Base-by-base conservation (phyloP, 306 rosid genomes). In the Vicia villosa region DNA sequence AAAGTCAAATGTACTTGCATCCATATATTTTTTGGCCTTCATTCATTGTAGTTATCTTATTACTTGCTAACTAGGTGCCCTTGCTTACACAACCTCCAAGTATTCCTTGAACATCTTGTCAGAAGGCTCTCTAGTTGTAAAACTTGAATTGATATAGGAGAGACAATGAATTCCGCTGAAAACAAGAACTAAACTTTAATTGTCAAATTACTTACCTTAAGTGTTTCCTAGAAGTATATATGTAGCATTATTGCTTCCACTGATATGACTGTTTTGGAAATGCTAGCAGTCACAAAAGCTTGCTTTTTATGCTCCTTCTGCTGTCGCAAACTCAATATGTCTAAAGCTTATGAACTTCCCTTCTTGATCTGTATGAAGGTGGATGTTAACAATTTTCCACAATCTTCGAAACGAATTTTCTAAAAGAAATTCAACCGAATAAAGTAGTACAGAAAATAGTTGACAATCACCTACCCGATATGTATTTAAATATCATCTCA, bases 271-370 rank as follows among this genome's bases (percentile, higher is more conserved):
- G 1, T 69, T 45, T 26, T 45, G 30, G 63, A 38, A 38, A 21
- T 9, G 26, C 30, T 24, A 15, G 37, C 11, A 30, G 14, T 68
- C 21, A 77, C 51, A 45, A 43, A n/a, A 67, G 59, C 71, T 72
- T 74, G 84, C 93, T 66, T 77, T 82, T 4, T 58, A 43, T 2
- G 86, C 86, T 15, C 42, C 85, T 77, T 83, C 87, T 43, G 66
- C 73, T 1, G 81, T 81, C 30, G 73, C 82, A 78, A 85, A 87
- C 68, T 89, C 87, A 20, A 84, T 78, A 65, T 81, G 90, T 3
- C 86, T 85, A 80, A 58, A 84, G 19, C 92, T 96, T 86, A 28
- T 76, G 41, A 86, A 84, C 59, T 49, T 66, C 37, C 87, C 91
- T 11, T 77, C 90, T 2, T 21, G 19, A 66, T 80, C 76, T 9